phyloP scores from a whole-genome alignment of 805 yeast genomes.

The Groenewaldozyma salmanticensis region DNA sequence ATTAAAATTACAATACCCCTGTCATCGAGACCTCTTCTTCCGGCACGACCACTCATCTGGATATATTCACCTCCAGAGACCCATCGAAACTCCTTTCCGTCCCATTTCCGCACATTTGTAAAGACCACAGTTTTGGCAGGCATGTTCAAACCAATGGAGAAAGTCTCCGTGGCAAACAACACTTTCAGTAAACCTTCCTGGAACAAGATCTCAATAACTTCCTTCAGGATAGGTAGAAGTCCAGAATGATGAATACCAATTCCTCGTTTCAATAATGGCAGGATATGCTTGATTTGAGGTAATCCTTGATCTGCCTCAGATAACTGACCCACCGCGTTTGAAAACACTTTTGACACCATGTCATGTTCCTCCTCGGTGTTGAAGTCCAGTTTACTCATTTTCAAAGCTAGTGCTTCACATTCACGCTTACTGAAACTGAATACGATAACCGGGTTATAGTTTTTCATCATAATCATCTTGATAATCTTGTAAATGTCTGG shows the following conservation, averaged over 20 bases:
- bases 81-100: constrained; percentile 96
- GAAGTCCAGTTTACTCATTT: constrained; percentile 92
- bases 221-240: constrained; percentile 82
- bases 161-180: constrained; percentile 94
- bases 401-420: constrained; percentile 87
- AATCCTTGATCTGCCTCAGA: constrained; percentile 87
- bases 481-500: constrained; percentile 95
- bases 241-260: constrained; percentile 99
- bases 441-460: constrained; percentile 95
- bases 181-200: constrained; percentile 95
- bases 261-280: constrained; percentile 86
- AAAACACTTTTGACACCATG: constrained; percentile 79
- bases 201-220: constrained; percentile 89
- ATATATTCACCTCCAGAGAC: constrained; percentile 99
- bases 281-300: constrained; percentile 87
- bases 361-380: constrained; percentile 91
- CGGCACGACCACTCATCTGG: constrained; percentile 99
- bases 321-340: constrained; percentile 76
- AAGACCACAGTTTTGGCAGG: constrained; percentile 99
- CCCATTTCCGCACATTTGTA: constrained; percentile 97
- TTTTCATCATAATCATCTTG: constrained; percentile 94
- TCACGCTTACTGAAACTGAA: constrained; percentile 97
- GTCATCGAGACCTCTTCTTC: constrained; percentile 98
- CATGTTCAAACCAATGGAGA: constrained; percentile 97
- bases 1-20: constrained; percentile 98